Evolutionary conservation across 768 basidiomycete genomes (phyloP).

Genomic region (Candolleomyces efflorescens): DNA sequence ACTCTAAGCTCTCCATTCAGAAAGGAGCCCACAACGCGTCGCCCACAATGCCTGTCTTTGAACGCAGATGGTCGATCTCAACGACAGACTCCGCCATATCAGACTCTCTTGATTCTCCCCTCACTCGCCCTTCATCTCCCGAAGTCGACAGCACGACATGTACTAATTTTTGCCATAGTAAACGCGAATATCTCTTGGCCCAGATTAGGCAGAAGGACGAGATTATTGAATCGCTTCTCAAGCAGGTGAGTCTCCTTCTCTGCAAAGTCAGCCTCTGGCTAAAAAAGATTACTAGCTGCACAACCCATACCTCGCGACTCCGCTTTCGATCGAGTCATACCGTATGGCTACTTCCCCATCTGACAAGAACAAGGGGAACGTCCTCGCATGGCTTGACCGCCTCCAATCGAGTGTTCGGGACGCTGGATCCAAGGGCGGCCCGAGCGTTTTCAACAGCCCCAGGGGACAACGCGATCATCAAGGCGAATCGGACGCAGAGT

Average conservation of each 20-base stretch:
- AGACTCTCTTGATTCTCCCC: constrained; percentile 17
- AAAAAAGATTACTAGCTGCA: constrained; percentile 52
- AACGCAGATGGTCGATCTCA: constrained; percentile 2
- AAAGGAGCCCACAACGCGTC: not conserved
- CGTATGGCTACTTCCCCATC: constrained; percentile 74
- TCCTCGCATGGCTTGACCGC: constrained; percentile 74
- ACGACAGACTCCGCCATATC: constrained; percentile 9
- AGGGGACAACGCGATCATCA: constrained; percentile 29
- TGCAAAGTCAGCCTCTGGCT: not conserved
- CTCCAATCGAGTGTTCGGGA: constrained; percentile 57
- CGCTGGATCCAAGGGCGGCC: constrained; percentile 37
- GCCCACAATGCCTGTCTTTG: constrained; percentile 6
- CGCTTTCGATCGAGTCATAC: constrained; percentile 75
- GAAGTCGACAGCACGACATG: constrained; percentile 33
- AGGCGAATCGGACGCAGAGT: constrained; percentile 40
- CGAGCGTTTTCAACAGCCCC: constrained; percentile 42
- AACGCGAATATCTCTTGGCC: constrained; percentile 81
- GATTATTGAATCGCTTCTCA: constrained; percentile 80
- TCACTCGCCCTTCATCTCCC: constrained; percentile 19
- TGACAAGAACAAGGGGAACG: constrained; percentile 61
- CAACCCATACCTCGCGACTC: constrained; percentile 77
- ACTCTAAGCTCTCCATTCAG: not conserved
- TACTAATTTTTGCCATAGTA: constrained; percentile 46
- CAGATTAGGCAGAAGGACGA: constrained; percentile 86
- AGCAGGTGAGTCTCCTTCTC: constrained; percentile 49